A percentile compares a stretch with the other conserved stretches of the same genome.
Evolutionary conservation across 164 flowering plant species (phyloP).

Genomic region (Pachysandra terminalis): DNA sequence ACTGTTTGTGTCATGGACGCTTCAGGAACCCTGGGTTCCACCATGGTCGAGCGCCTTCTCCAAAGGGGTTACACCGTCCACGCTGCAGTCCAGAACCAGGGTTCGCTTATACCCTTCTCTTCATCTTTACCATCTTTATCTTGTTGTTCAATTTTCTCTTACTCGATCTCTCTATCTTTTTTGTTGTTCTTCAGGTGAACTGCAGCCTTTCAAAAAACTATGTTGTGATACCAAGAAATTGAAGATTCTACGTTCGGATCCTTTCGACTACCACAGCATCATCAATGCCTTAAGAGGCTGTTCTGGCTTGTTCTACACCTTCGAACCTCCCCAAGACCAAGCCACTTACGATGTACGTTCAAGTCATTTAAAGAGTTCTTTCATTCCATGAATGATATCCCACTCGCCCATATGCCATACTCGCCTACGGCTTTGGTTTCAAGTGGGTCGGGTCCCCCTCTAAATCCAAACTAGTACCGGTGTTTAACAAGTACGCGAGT

Average conservation of each 20-base stretch:
- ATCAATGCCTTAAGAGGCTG: constrained; percentile 64
- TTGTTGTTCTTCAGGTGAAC: constrained; percentile 20
- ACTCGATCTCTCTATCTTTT: background rate
- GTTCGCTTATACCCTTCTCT: constrained; percentile 17
- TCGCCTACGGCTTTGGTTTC: background rate
- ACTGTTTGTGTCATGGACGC: constrained; percentile 79
- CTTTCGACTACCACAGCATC: constrained; percentile 71
- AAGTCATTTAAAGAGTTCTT: too few species aligned
- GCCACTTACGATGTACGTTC: constrained; percentile 62
- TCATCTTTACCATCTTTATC: background rate
- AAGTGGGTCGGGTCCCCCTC: too few species aligned
- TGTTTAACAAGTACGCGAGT: too few species aligned
- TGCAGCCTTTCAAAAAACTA: constrained; percentile 21
- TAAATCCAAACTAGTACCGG: too few species aligned
- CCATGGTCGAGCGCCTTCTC: constrained; percentile 47
- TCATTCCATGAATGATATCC: too few species aligned
- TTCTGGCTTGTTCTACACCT: constrained; percentile 76
- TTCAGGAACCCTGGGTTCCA: constrained; percentile 44
- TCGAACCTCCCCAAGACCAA: constrained; percentile 61
- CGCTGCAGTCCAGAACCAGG: constrained; percentile 59
- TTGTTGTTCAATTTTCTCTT: background rate
- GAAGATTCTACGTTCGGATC: constrained; percentile 53
- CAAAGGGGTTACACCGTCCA: constrained; percentile 65
- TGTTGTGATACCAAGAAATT: constrained; percentile 29
- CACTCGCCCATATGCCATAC: background rate